Evolutionary conservation across 345 rosid species (phyloP).

Genomic region (Salix exigua): DNA sequence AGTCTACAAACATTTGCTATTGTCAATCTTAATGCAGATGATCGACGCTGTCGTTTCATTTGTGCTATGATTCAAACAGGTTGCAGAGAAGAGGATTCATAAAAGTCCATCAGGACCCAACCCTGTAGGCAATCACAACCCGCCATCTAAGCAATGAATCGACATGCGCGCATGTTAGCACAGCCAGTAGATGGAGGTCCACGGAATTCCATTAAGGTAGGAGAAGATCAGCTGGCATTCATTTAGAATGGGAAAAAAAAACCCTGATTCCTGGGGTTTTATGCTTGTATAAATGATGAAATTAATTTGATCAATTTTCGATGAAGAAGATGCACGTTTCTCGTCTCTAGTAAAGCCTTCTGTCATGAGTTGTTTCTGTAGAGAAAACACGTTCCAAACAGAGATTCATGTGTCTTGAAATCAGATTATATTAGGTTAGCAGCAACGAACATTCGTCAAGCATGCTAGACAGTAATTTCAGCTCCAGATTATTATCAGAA

Average conservation of each 20-base stretch:
- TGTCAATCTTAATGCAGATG: not conserved
- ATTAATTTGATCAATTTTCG: conserved; percentile 10
- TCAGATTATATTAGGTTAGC: not conserved
- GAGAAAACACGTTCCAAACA: not conserved
- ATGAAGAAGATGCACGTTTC: not conserved
- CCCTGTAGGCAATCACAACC: conserved; percentile 42
- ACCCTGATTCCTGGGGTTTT: conserved; percentile 8
- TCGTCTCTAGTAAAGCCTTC: not conserved
- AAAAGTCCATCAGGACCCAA: conserved; percentile 48
- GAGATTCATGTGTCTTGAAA: not conserved
- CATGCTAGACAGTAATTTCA: not conserved
- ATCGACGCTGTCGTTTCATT: not conserved
- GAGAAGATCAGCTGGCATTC: conserved; percentile 19
- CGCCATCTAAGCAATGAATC: conserved; percentile 42
- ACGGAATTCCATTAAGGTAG: not conserved
- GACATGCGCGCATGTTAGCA: no score
- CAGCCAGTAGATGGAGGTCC: conserved; percentile 3
- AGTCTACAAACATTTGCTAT: not conserved
- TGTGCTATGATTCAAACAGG: conserved; percentile 29
- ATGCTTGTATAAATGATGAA: conserved; percentile 26
- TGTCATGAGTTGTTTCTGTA: not conserved
- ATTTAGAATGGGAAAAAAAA: conserved; percentile 15
- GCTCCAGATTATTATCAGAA: not conserved
- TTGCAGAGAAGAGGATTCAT: conserved; percentile 31
- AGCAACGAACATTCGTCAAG: not conserved